A percentile compares a stretch with the other conserved stretches of the same genome.
These are phyloP conservation scores for Backusella macrospora DNA, from an alignment of 192 early-diverging fungal genomes.

Conservation along the genomic window DNA sequence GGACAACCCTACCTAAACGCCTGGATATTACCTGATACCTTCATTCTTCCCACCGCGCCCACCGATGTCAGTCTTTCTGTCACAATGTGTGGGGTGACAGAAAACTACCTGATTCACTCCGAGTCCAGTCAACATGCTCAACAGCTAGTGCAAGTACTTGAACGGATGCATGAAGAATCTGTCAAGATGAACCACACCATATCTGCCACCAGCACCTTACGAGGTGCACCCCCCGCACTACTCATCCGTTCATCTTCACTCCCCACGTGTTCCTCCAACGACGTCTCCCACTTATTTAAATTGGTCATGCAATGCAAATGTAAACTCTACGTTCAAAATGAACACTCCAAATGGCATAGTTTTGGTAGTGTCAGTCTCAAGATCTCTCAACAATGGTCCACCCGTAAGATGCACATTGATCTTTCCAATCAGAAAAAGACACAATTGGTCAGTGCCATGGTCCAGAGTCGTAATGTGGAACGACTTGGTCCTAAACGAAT, in stretches of 20 bases:
- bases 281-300: slow-evolving; percentile 32
- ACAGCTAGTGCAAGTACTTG: slow-evolving; percentile 38
- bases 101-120: slow-evolving; percentile 53
- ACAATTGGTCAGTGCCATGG: slow-evolving; percentile 48
- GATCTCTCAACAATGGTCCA: slow-evolving; percentile 51
- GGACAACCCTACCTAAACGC: slow-evolving; percentile 56
- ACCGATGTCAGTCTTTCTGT: slow-evolving; percentile 53
- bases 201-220: slow-evolving; percentile 33
- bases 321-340: slow-evolving; percentile 55
- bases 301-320: slow-evolving; percentile 49
- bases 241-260: background rate
- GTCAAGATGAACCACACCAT: slow-evolving; percentile 21
- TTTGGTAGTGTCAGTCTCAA: slow-evolving; percentile 48
- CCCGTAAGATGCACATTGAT: slow-evolving; percentile 49
- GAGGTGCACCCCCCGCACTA: slow-evolving; percentile 15
- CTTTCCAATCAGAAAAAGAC: slow-evolving; percentile 42
- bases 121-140: slow-evolving; percentile 40
- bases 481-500: slow-evolving; percentile 51
- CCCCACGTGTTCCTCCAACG: background rate
- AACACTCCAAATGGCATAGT: slow-evolving; percentile 55
- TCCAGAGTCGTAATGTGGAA: slow-evolving; percentile 54
- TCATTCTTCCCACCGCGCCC: slow-evolving; percentile 40
- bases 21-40: slow-evolving; percentile 54
- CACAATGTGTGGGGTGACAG: slow-evolving; percentile 38
- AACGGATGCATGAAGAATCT: slow-evolving; percentile 26